These are phyloP conservation scores for Fusarium sp. DNA, from an alignment of 2,329 filamentous ascomycete species.

Conservation along the genomic window DNA sequence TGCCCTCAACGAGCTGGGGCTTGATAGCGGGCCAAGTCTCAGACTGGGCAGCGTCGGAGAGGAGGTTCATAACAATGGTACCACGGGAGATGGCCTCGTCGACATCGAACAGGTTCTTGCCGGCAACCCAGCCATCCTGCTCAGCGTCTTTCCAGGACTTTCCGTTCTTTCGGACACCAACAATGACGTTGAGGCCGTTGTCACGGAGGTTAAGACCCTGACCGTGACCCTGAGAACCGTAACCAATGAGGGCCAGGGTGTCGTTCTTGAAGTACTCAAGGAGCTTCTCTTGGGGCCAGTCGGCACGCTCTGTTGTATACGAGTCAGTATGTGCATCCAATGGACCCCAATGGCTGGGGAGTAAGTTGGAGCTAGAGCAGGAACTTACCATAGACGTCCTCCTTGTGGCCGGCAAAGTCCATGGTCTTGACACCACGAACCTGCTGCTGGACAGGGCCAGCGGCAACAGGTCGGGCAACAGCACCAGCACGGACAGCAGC, in stretches of 20 bases:
- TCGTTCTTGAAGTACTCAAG: conserved; percentile 99
- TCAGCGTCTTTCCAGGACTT: conserved; percentile 98
- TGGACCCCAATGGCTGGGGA: not conserved
- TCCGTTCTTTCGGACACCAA: conserved; percentile 98
- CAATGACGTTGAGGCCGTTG: conserved; percentile 98
- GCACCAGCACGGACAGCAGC: conserved; percentile 67
- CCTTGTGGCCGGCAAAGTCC: conserved; percentile 96
- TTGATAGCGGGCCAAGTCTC: conserved; percentile 99
- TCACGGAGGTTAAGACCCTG: conserved; percentile 99
- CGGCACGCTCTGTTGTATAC: conserved; percentile 81
- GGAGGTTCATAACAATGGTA: conserved; percentile 98
- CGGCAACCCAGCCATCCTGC: conserved; percentile 97
- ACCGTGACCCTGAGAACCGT: conserved; percentile 97
- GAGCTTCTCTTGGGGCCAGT: conserved; percentile 99
- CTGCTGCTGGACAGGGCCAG: conserved; percentile 73
- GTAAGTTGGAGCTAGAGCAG: conserved; percentile 1
- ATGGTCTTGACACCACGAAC: conserved; percentile 96
- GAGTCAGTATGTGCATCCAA: conserved; percentile 43
- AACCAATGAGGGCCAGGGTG: conserved; percentile 98
- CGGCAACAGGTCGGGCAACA: conserved; percentile 64
- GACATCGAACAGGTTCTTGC: conserved; percentile 99
- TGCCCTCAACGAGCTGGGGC: conserved; percentile 98
- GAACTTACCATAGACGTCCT: conserved; percentile 87
- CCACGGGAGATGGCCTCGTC: conserved; percentile 94
- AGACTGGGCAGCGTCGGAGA: conserved; percentile 96